These are phyloP conservation scores for Eucalyptus viminalis DNA, from an alignment of 345 rosid genomes.

Conservation along the genomic window DNA sequence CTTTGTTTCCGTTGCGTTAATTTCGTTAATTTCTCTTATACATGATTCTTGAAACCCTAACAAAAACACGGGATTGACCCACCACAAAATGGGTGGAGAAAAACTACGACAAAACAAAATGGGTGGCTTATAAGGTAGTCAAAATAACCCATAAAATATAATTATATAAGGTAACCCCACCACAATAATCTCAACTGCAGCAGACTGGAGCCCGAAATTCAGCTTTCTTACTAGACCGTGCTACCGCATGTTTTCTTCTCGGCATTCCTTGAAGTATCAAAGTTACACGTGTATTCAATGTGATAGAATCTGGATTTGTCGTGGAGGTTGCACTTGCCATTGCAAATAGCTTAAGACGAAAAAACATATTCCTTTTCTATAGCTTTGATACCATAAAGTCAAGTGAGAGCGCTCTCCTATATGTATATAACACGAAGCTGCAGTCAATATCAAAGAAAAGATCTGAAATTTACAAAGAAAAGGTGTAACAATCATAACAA, in stretches of 20 bases:
- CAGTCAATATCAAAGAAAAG: not conserved
- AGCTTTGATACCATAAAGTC: not conserved
- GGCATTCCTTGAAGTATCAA: not conserved
- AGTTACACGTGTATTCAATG: no score
- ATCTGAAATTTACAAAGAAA: not conserved
- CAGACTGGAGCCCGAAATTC: not conserved
- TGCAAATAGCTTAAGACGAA: not conserved
- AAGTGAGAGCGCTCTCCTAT: not conserved
- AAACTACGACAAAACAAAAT: not conserved
- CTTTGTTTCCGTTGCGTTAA: no score
- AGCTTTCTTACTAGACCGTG: not conserved
- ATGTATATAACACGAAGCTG: not conserved
- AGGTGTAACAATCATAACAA: not conserved
- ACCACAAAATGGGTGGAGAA: not conserved
- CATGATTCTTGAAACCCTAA: no score
- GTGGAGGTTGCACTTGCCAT: not conserved
- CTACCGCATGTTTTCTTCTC: not conserved
- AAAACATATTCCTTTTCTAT: not conserved
- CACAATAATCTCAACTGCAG: not conserved
- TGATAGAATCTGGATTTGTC: not conserved
- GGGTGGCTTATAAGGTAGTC: not conserved
- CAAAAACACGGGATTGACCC: not conserved
- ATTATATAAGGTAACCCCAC: not conserved
- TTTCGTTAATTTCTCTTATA: no score
- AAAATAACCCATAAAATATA: not conserved